Percentiles rank a stretch among this genome's conserved stretches.
Evolutionary conservation across 257 asterid species (phyloP).

Genomic region (Rehmannia glutinosa): DNA sequence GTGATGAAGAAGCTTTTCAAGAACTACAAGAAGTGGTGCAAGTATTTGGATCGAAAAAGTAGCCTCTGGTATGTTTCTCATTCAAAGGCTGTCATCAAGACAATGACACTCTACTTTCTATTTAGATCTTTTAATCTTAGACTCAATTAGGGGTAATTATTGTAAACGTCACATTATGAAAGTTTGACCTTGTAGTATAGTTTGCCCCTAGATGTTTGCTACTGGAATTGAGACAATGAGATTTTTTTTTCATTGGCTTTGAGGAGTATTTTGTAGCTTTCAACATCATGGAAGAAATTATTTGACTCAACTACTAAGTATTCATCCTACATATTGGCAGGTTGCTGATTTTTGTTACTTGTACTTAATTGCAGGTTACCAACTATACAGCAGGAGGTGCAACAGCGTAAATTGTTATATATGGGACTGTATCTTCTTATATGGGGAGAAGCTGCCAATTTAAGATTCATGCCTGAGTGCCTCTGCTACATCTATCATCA

Average conservation of each 20-base stretch:
- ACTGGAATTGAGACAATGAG: background rate
- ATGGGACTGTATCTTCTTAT: slow-evolving; percentile 94
- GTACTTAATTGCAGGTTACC: slow-evolving; percentile 65
- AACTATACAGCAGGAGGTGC: slow-evolving; percentile 97
- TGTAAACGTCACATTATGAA: background rate
- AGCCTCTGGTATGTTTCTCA: slow-evolving; percentile 73
- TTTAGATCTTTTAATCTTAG: slow-evolving; percentile 3
- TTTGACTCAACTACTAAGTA: background rate
- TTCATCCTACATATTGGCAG: background rate
- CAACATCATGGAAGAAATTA: background rate
- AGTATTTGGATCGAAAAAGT: slow-evolving; percentile 93
- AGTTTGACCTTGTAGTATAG: slow-evolving; percentile 6
- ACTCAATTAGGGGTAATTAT: background rate
- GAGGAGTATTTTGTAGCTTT: background rate
- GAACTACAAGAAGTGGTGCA: slow-evolving; percentile 99
- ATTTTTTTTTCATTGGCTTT: background rate
- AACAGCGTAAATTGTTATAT: slow-evolving; percentile 87
- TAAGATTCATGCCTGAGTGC: slow-evolving; percentile 98
- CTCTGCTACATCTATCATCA: slow-evolving; percentile 97
- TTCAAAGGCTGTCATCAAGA: background rate
- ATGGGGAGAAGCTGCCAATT: slow-evolving; percentile 99
- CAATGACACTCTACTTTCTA: slow-evolving; percentile 4
- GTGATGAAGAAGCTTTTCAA: slow-evolving; percentile 98
- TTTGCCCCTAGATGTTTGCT: background rate
- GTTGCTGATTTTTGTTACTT: slow-evolving; percentile 18